Percentiles rank a stretch among this genome's conserved stretches.
Conservation (phyloP, 2,329 filamentous ascomycete genomes). For the Pseudonectria foliicola region DNA sequence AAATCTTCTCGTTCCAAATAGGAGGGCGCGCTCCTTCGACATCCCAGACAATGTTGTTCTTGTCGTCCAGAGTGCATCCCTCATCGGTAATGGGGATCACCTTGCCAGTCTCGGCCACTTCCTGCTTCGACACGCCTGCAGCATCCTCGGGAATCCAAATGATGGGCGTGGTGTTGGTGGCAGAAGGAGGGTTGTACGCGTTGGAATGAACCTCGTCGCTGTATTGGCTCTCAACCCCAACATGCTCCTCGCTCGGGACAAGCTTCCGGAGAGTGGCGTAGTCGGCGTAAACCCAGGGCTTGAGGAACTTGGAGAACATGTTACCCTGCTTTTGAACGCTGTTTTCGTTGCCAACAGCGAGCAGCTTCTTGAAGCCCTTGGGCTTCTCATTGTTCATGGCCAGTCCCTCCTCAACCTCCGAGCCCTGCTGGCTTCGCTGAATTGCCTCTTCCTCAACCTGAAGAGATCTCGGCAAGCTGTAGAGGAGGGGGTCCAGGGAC, state of each 20-base stretch:
- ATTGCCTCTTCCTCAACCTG: slow-evolving; percentile 35
- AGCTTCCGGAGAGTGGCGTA: slow-evolving; percentile 65
- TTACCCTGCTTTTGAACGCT: slow-evolving; percentile 40
- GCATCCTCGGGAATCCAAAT: slow-evolving; percentile 73
- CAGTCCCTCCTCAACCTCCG: slow-evolving; percentile 16
- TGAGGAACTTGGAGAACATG: slow-evolving; percentile 55
- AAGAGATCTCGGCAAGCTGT: slow-evolving; percentile 60
- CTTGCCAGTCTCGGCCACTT: slow-evolving; percentile 58
- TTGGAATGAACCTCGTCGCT: slow-evolving; percentile 53
- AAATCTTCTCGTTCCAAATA: slow-evolving; percentile 38
- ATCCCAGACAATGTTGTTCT: slow-evolving; percentile 42
- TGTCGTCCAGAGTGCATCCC: slow-evolving; percentile 61
- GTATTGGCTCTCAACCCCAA: slow-evolving; percentile 49
- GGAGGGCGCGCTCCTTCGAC: slow-evolving; percentile 34
- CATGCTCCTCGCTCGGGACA: slow-evolving; percentile 51
- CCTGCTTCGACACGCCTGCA: slow-evolving; percentile 62
- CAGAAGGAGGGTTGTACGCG: slow-evolving; percentile 67
- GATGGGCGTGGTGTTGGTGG: slow-evolving; percentile 52
- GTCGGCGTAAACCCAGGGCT: slow-evolving; percentile 69
- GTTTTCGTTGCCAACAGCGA: slow-evolving; percentile 12
- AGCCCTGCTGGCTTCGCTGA: slow-evolving; percentile 25
- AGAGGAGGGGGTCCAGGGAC: slow-evolving; percentile 64
- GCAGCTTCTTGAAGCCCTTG: slow-evolving; percentile 15
- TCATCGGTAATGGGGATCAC: slow-evolving; percentile 67
- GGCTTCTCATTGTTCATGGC: slow-evolving; percentile 10